These are phyloP conservation scores for Chlamydomonas schloesseri DNA, from an alignment of 139 green algal species.

Conservation along the genomic window DNA sequence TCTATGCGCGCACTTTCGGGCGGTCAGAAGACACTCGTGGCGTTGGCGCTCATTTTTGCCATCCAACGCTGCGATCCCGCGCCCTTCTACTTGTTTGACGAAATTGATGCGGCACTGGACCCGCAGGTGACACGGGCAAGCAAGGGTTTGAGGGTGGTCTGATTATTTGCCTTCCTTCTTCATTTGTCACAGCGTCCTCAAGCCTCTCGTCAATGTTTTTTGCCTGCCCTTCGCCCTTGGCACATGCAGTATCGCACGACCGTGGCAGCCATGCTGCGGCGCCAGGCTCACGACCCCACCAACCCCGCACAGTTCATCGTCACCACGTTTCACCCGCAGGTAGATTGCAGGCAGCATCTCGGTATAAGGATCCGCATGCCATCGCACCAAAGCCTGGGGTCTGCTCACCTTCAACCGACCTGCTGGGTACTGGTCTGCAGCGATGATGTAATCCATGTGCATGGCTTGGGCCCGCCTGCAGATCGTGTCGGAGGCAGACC, in stretches of 20 bases:
- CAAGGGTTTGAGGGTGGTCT: no score
- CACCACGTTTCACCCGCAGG: constrained; percentile 98
- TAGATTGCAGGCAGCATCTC: no score
- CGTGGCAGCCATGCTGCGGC: constrained; percentile 86
- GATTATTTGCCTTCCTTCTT: no score
- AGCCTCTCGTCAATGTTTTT: no score
- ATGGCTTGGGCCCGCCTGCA: no score
- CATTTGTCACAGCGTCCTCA: no score
- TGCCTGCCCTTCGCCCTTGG: no score
- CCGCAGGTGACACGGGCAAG: constrained; percentile 63
- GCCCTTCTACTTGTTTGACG: constrained; percentile 99
- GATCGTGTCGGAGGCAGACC: constrained; percentile 85
- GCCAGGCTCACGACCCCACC: constrained; percentile 75
- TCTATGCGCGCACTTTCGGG: constrained; percentile 80
- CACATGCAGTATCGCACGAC: constrained; percentile 44
- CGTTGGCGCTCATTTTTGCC: constrained; percentile 98
- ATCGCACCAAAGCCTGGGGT: no score
- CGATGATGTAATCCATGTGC: no score
- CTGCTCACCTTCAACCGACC: no score
- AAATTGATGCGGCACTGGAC: constrained; percentile 99
- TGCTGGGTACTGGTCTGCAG: no score
- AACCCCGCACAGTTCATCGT: constrained; percentile 96
- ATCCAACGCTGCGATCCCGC: constrained; percentile 98
- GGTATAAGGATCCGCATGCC: no score
- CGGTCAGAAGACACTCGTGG: constrained; percentile 98